A percentile compares a stretch with the other conserved stretches of the same genome.
These are phyloP conservation scores for Polyplosphaeria fusca DNA, from an alignment of 495 filamentous ascomycete genomes.

Conservation along the genomic window DNA sequence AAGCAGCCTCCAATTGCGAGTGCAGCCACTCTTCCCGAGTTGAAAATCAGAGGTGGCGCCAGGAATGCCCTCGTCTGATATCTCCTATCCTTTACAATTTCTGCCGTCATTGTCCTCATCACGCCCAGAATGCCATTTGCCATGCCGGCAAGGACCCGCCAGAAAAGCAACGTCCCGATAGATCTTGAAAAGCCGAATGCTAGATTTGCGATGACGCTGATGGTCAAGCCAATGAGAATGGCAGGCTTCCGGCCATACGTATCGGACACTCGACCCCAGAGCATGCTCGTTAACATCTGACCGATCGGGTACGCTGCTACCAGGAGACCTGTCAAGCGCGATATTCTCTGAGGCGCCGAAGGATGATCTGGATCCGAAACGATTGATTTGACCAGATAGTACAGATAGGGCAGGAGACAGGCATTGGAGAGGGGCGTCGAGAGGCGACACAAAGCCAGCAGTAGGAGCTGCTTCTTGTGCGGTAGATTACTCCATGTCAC, in stretches of 20 bases:
- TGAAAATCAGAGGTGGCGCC: constrained; percentile 76
- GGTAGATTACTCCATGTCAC: constrained; percentile 50
- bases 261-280: constrained; percentile 75
- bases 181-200: constrained; percentile 73
- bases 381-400: constrained; percentile 50
- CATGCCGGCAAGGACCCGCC: constrained; percentile 66
- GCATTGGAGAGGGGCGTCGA: constrained; percentile 72
- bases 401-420: constrained; percentile 60
- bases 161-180: constrained; percentile 68
- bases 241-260: constrained; percentile 68
- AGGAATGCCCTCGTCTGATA: constrained; percentile 78
- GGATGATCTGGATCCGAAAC: constrained; percentile 27
- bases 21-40: constrained; percentile 77
- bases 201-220: constrained; percentile 67
- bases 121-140: constrained; percentile 70
- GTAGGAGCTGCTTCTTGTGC: constrained; percentile 64
- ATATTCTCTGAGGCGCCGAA: constrained; percentile 45
- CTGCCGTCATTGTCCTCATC: constrained; percentile 65
- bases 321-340: constrained; percentile 68
- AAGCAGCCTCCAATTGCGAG: constrained; percentile 82
- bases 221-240: constrained; percentile 65
- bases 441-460: constrained; percentile 65
- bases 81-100: constrained; percentile 59
- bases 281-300: constrained; percentile 72
- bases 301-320: constrained; percentile 72